These are phyloP conservation scores for Lyophyllum shimeji DNA, from an alignment of 768 basidiomycete genomes.

Conservation along the genomic window DNA sequence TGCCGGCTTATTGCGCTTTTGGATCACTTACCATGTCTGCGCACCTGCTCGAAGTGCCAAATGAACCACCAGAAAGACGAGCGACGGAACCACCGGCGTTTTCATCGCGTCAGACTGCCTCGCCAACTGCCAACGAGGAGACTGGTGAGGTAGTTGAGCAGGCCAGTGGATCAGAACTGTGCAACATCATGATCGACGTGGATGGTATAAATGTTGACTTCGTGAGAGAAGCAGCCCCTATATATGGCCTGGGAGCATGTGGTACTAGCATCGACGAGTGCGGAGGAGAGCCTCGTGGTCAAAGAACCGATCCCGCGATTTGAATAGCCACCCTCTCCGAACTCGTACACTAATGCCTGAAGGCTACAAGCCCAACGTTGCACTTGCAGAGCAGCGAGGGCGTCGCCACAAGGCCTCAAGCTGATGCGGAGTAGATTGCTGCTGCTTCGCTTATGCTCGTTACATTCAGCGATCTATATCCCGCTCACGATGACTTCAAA, in stretches of 20 bases:
- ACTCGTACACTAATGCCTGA: not conserved
- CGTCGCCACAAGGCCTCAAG: too few relatives aligned
- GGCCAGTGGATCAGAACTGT: not conserved
- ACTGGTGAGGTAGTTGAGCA: not conserved
- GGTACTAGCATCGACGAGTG: not conserved
- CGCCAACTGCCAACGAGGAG: not conserved
- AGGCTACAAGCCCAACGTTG: too few relatives aligned
- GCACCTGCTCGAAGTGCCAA: conserved; percentile 5
- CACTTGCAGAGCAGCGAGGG: too few relatives aligned
- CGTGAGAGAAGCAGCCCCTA: conserved; percentile 8
- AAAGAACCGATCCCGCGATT: not conserved
- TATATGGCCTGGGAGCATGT: conserved; percentile 1
- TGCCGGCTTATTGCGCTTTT: not conserved
- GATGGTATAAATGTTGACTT: not conserved
- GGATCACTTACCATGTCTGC: conserved; percentile 17
- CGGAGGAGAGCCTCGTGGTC: not conserved
- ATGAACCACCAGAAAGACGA: not conserved
- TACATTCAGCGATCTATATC: too few relatives aligned
- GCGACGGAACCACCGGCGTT: not conserved
- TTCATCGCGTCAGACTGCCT: not conserved
- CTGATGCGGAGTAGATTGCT: too few relatives aligned
- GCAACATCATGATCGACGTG: not conserved
- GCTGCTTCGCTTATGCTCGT: too few relatives aligned
- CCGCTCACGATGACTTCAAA: too few relatives aligned
- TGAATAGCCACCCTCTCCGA: not conserved